Evolutionary conservation across 2,329 filamentous ascomycete species (phyloP).

Genomic region (Pseudogymnoascus sp.): DNA sequence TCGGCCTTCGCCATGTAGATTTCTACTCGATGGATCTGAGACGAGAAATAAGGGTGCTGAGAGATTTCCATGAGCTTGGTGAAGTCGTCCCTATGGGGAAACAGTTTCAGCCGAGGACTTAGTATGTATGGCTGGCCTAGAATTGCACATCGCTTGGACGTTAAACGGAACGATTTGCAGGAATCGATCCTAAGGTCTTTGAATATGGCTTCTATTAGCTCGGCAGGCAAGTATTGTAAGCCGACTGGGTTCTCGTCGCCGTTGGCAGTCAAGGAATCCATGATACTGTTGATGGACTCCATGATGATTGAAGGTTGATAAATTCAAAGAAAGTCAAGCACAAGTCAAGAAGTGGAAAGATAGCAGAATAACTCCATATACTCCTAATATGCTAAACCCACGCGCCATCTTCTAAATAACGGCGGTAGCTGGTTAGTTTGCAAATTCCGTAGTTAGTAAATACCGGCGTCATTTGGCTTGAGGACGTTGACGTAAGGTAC

Average conservation of each 20-base stretch:
- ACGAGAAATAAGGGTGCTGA: slow-evolving; percentile 19
- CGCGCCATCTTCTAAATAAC: not conserved
- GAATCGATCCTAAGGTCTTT: slow-evolving; percentile 11
- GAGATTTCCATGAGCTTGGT: slow-evolving; percentile 19
- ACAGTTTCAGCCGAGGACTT: slow-evolving; percentile 15
- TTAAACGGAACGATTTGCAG: slow-evolving; percentile 18
- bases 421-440: not conserved
- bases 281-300: not conserved
- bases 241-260: not conserved
- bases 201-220: slow-evolving; percentile 20
- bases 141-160: slow-evolving; percentile 18
- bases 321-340: not conserved
- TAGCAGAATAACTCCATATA: not conserved
- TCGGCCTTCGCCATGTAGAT: slow-evolving; percentile 25
- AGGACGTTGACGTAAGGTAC: slow-evolving; percentile 2
- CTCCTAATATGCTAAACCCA: not conserved
- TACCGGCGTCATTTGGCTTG: not conserved
- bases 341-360: not conserved
- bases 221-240: slow-evolving; percentile 16
- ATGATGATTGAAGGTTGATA: not conserved
- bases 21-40: slow-evolving; percentile 15
- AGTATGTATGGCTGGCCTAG: slow-evolving; percentile 24
- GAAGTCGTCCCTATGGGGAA: slow-evolving; percentile 20
- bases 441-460: not conserved
- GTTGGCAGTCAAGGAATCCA: not conserved